Percentiles rank a stretch among this genome's conserved stretches.
phyloP scores from a whole-genome alignment of 225 moss, liverwort and hornwort genomes.

The Asterella californica region DNA sequence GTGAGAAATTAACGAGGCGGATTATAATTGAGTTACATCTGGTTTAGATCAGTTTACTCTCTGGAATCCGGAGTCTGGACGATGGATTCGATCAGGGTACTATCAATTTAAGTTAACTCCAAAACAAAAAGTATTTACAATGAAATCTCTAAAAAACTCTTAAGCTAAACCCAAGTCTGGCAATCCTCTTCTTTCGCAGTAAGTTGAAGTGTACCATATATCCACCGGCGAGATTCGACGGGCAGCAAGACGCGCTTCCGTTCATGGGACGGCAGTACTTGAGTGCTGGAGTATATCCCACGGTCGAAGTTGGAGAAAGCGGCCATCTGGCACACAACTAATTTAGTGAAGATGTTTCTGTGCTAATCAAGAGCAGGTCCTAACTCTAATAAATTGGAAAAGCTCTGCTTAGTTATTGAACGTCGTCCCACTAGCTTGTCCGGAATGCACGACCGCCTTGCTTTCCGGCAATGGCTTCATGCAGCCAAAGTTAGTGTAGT shows the following conservation, averaged over 20 bases:
- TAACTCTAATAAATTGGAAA: neutral
- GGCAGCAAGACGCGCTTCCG: neutral
- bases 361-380: neutral
- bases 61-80: no score
- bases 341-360: neutral
- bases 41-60: no score
- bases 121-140: no score
- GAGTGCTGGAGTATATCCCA: neutral
- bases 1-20: conserved; percentile 10
- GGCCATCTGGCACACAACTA: neutral
- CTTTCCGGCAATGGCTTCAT: neutral
- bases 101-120: no score
- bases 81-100: no score
- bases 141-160: no score
- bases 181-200: neutral
- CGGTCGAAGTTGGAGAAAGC: neutral
- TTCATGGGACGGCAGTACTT: neutral
- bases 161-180: no score
- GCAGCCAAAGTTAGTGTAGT: neutral
- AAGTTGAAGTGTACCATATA: neutral
- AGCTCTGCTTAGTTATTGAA: no score
- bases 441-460: conserved; percentile 5
- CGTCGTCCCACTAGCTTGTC: conserved; percentile 1
- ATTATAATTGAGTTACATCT: neutral
- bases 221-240: neutral